These are phyloP conservation scores for Gossypium mustelinum DNA, from an alignment of 345 rosid genomes.

Conservation along the genomic window DNA sequence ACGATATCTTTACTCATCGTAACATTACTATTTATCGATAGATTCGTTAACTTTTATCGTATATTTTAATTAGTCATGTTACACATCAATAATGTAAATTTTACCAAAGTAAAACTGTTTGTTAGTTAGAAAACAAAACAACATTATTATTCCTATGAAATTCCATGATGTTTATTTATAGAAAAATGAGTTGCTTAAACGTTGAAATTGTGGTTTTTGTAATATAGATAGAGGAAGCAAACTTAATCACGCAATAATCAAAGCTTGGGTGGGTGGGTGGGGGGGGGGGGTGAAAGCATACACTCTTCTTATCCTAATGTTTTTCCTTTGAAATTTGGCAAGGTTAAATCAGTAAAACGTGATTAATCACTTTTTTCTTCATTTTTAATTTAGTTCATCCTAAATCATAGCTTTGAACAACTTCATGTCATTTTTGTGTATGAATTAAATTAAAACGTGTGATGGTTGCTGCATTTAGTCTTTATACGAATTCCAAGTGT, in stretches of 20 bases:
- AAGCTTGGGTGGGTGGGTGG: no score
- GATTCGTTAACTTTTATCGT: no score
- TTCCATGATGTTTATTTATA: background rate
- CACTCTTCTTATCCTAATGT: background rate
- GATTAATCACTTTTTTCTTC: background rate
- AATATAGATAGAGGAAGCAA: background rate
- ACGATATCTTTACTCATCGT: no score
- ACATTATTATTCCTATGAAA: background rate
- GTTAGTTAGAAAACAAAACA: no score
- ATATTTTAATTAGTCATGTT: no score
- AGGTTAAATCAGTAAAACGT: background rate
- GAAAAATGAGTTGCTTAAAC: background rate
- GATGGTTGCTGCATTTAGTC: background rate
- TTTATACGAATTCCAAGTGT: background rate
- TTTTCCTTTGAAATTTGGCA: background rate
- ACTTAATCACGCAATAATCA: conserved; percentile 13
- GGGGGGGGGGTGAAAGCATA: no score
- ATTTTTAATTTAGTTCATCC: background rate
- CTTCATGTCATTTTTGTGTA: background rate
- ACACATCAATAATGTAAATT: no score
- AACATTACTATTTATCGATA: no score
- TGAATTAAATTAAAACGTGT: background rate
- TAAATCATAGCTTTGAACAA: background rate
- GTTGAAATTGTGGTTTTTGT: background rate
- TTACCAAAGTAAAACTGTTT: no score